phyloP scores from a whole-genome alignment of 2,329 filamentous ascomycete genomes.

The Mycocentrospora acerina region DNA sequence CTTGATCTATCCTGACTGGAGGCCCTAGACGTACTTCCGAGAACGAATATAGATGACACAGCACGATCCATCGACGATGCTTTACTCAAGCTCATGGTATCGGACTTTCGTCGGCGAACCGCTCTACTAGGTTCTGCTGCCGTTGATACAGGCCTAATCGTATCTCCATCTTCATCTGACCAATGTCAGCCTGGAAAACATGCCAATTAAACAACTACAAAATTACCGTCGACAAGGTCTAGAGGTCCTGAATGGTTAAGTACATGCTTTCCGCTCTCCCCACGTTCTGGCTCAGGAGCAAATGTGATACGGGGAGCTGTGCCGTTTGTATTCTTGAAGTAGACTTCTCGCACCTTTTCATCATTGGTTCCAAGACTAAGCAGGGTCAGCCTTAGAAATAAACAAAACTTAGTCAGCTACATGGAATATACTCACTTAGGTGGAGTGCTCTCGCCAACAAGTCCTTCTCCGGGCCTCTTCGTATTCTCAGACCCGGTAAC shows the following conservation, averaged over 20 bases:
- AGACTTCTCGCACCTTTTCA: too few species aligned
- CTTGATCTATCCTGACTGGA: conserved; percentile 19
- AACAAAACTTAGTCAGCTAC: neutral
- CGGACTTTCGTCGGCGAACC: conserved; percentile 8
- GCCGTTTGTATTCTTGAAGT: too few species aligned
- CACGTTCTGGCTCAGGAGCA: conserved; percentile 4
- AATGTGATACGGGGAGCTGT: conserved; percentile 6
- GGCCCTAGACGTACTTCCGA: conserved; percentile 24
- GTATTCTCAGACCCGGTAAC: neutral
- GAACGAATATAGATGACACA: conserved; percentile 46
- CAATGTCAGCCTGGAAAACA: too few species aligned
- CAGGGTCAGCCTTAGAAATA: too few species aligned
- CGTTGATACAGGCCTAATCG: conserved; percentile 7
- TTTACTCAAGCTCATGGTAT: conserved; percentile 23
- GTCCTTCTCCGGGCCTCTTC: conserved; percentile 5
- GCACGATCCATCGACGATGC: conserved; percentile 43
- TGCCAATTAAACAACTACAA: too few species aligned
- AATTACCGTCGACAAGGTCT: too few species aligned
- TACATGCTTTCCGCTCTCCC: too few species aligned
- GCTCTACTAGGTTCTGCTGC: conserved; percentile 2
- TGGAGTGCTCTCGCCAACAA: conserved; percentile 5
- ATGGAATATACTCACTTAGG: conserved; percentile 1
- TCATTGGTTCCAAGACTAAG: too few species aligned
- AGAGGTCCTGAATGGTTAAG: too few species aligned
- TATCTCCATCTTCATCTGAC: conserved; percentile 11